Conservation (phyloP, 2,329 filamentous ascomycete genomes). For the Xylaria digitata region DNA sequence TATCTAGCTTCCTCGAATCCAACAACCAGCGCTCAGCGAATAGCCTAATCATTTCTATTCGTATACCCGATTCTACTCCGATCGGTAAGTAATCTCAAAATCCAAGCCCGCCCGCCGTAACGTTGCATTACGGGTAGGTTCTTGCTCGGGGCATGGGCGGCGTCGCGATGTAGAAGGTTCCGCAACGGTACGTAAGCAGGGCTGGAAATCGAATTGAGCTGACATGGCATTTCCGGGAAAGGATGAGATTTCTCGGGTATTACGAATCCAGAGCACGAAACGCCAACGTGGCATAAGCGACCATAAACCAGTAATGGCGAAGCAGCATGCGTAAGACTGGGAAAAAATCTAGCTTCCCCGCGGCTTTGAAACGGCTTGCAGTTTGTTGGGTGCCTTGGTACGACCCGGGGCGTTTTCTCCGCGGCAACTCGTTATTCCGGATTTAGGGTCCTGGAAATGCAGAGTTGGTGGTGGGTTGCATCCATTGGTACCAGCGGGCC, state of each 20-base stretch:
- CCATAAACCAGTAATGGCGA: background rate
- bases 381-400: background rate
- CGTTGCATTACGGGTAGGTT: background rate
- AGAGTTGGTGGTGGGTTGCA: constrained; percentile 3
- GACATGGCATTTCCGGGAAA: background rate
- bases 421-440: constrained; percentile 4
- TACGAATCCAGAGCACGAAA: background rate
- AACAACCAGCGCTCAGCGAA: background rate
- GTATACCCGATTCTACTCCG: background rate
- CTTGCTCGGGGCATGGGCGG: background rate
- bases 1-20: background rate
- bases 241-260: background rate
- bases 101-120: background rate
- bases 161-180: background rate
- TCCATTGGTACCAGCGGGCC: background rate
- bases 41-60: background rate
- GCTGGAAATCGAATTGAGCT: too few species aligned
- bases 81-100: background rate
- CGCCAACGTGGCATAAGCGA: background rate
- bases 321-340: background rate
- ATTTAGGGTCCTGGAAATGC: background rate
- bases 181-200: background rate
- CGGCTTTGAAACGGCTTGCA: constrained; percentile 19
- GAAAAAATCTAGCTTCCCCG: background rate
- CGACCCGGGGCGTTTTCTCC: constrained; percentile 9